Evolutionary conservation across 306 rosid genomes (phyloP).

Genomic region (Heteromeles arbutifolia): DNA sequence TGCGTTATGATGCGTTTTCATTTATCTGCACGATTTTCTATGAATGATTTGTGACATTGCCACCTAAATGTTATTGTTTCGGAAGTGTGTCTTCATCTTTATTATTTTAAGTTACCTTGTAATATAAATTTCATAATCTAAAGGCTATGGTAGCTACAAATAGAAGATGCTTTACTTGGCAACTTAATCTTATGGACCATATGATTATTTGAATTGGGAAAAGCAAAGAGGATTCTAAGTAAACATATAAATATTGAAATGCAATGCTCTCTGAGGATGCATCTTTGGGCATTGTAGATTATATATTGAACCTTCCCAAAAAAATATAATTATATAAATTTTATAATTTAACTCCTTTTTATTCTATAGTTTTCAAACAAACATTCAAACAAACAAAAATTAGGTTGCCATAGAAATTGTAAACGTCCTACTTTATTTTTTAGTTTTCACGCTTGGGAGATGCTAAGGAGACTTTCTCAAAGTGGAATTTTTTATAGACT

Average conservation of each 20-base stretch:
- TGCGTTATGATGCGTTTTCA: too few relatives aligned
- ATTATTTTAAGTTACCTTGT: background rate
- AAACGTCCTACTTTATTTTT: background rate
- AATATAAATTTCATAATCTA: background rate
- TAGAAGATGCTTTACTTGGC: background rate
- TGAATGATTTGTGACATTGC: too few relatives aligned
- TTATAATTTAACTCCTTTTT: background rate
- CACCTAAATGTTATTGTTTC: too few relatives aligned
- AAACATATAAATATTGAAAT: background rate
- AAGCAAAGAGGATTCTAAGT: background rate
- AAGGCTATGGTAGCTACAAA: background rate
- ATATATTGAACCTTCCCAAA: slow-evolving; percentile 42
- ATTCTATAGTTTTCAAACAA: background rate
- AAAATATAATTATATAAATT: slow-evolving; percentile 1
- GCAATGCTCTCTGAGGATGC: slow-evolving; percentile 35
- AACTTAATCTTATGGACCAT: background rate
- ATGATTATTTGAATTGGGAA: background rate
- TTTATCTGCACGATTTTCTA: too few relatives aligned
- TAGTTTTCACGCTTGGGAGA: too few relatives aligned
- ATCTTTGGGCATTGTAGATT: slow-evolving; percentile 18
- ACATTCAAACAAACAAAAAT: background rate
- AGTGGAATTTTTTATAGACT: too few relatives aligned
- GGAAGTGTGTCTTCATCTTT: background rate
- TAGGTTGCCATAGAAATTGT: background rate
- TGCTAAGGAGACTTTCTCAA: too few relatives aligned